Evolutionary conservation across 306 rosid genomes (phyloP).

Genomic region (Echinosophora koreensis): DNA sequence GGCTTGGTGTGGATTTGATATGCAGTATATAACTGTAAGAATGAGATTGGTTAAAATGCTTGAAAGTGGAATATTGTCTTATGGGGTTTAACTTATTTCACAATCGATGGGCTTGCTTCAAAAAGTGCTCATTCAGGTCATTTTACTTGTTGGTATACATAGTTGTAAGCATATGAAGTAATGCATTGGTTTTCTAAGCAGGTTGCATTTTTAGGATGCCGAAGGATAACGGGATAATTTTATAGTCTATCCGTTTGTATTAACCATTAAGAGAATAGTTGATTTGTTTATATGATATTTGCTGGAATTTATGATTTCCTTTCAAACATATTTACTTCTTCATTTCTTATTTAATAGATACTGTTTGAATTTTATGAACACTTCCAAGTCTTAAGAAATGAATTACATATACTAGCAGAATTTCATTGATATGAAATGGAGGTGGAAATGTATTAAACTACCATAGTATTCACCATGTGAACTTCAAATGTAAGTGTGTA

Average conservation of each 20-base stretch:
- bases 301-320: slow-evolving; percentile 8
- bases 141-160: background rate
- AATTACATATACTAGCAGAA: slow-evolving; percentile 10
- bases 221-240: background rate
- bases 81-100: slow-evolving; percentile 10
- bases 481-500: slow-evolving; percentile 11
- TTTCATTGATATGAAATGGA: slow-evolving; percentile 41
- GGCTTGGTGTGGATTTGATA: background rate
- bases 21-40: background rate
- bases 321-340: background rate
- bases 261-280: slow-evolving; percentile 10
- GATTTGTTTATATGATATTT: slow-evolving; percentile 23
- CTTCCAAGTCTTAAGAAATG: slow-evolving; percentile 20
- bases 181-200: slow-evolving; percentile 1
- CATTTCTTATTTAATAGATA: slow-evolving; percentile 11
- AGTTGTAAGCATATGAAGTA: slow-evolving; percentile 12
- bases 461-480: background rate
- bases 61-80: slow-evolving; percentile 9
- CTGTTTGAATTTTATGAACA: background rate
- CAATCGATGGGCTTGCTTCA: slow-evolving; percentile 2
- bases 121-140: background rate
- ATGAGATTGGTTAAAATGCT: slow-evolving; percentile 1
- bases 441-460: slow-evolving; percentile 14
- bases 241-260: slow-evolving; percentile 28
- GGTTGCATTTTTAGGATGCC: background rate